Evolutionary conservation across 2,329 filamentous ascomycete species (phyloP).

Genomic region (Akanthomyces uredinophilus): DNA sequence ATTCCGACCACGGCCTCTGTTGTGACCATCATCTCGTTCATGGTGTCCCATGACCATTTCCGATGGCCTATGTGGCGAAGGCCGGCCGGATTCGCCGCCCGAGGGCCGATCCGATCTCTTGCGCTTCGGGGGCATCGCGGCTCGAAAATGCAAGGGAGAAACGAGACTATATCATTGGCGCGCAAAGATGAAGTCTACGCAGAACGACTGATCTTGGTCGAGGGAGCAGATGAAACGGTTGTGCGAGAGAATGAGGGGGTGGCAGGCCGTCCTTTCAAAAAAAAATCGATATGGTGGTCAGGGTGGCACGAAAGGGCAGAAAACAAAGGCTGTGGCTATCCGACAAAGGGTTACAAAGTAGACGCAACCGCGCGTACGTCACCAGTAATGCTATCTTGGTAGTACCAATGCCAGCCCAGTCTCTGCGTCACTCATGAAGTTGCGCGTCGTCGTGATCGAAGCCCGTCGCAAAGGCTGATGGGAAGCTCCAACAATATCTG

Average conservation of each 20-base stretch:
- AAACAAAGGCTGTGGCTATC: background rate
- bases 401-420: background rate
- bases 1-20: conserved; percentile 42
- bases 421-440: background rate
- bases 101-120: conserved; percentile 51
- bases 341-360: background rate
- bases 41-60: conserved; percentile 53
- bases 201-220: background rate
- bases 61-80: conserved; percentile 58
- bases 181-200: background rate
- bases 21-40: conserved; percentile 48
- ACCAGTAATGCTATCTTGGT: background rate
- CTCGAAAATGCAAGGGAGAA: conserved; percentile 18
- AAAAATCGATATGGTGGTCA: conserved; percentile 1
- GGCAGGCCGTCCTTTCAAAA: background rate
- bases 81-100: conserved; percentile 44
- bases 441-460: background rate
- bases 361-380: background rate
- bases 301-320: background rate
- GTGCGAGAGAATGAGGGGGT: background rate
- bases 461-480: conserved; percentile 11
- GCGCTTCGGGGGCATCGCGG: conserved; percentile 53
- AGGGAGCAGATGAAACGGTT: background rate
- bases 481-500: conserved; percentile 7
- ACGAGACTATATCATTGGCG: conserved; percentile 31